Conservation (phyloP, 2,329 filamentous ascomycete genomes). For the Aspergillus sp. region DNA sequence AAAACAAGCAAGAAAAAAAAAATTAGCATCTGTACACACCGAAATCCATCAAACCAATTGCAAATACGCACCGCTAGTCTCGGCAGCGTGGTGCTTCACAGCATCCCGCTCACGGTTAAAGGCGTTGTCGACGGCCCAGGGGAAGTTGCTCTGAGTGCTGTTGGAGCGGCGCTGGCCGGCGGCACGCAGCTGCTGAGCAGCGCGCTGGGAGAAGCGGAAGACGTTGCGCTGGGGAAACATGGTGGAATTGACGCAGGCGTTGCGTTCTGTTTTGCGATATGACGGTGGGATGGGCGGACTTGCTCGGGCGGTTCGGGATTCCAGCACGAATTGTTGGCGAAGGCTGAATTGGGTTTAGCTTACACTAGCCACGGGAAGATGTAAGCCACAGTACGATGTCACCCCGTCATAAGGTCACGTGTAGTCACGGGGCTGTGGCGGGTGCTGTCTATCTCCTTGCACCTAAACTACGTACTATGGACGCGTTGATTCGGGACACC, state of each 20-base stretch:
- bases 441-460: not conserved
- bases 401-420: slow-evolving; percentile 14
- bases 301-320: slow-evolving; percentile 13
- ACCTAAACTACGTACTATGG: not conserved
- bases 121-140: slow-evolving; percentile 70
- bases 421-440: slow-evolving; percentile 1
- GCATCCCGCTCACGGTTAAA: slow-evolving; percentile 89
- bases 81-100: slow-evolving; percentile 82
- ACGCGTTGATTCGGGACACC: not conserved
- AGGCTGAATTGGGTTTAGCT: slow-evolving; percentile 18
- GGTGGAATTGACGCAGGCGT: slow-evolving; percentile 18
- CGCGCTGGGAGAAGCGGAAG: slow-evolving; percentile 55
- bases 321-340: slow-evolving; percentile 8
- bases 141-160: slow-evolving; percentile 51
- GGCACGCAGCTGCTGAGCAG: slow-evolving; percentile 48
- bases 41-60: slow-evolving; percentile 4
- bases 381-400: slow-evolving; percentile 21
- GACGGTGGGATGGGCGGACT: slow-evolving; percentile 16
- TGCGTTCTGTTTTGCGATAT: slow-evolving; percentile 2
- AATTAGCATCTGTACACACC: slow-evolving; percentile 14
- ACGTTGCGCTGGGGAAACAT: slow-evolving; percentile 62
- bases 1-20: slow-evolving; percentile 16
- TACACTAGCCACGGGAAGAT: slow-evolving; percentile 6
- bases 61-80: slow-evolving; percentile 65
- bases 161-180: slow-evolving; percentile 64